phyloP scores from a whole-genome alignment of 1,284 basidiomycete genomes.

The Laetiporus sulphureus region DNA sequence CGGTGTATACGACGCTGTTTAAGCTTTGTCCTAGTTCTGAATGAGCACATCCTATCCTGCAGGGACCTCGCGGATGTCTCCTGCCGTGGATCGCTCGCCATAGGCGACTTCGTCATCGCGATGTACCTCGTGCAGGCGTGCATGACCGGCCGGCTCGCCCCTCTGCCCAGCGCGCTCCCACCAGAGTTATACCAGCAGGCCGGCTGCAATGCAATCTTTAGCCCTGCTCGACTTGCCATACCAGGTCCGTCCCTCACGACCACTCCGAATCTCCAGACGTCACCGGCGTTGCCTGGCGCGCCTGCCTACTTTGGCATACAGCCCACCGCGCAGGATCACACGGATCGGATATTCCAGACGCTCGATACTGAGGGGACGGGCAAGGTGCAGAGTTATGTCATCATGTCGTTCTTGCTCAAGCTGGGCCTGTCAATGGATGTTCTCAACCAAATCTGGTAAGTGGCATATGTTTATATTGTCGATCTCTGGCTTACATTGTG shows the following conservation, averaged over 20 bases:
- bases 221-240: neutral
- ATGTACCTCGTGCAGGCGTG: conserved; percentile 93
- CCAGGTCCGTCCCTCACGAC: conserved; percentile 5
- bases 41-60: neutral
- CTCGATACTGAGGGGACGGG: conserved; percentile 19
- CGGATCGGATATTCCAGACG: conserved; percentile 20
- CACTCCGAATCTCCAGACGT: conserved; percentile 10
- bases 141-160: conserved; percentile 76
- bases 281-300: conserved; percentile 2
- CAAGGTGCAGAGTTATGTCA: conserved; percentile 15
- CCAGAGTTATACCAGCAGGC: conserved; percentile 85
- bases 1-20: no score
- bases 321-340: conserved; percentile 13
- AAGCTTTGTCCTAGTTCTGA: neutral
- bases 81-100: conserved; percentile 82
- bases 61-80: conserved; percentile 96
- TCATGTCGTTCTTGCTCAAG: conserved; percentile 16
- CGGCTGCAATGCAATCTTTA: conserved; percentile 16
- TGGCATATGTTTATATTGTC: neutral
- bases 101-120: conserved; percentile 89
- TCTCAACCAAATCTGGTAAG: conserved; percentile 19
- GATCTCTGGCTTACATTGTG: neutral
- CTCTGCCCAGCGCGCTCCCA: conserved; percentile 75
- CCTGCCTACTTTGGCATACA: conserved; percentile 11
- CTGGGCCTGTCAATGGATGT: conserved; percentile 16